Evolutionary conservation across 176 grass and related monocot species (phyloP), one percentile per base, ranked within the genome.

Genomic region (Phragmites australis): DNA sequence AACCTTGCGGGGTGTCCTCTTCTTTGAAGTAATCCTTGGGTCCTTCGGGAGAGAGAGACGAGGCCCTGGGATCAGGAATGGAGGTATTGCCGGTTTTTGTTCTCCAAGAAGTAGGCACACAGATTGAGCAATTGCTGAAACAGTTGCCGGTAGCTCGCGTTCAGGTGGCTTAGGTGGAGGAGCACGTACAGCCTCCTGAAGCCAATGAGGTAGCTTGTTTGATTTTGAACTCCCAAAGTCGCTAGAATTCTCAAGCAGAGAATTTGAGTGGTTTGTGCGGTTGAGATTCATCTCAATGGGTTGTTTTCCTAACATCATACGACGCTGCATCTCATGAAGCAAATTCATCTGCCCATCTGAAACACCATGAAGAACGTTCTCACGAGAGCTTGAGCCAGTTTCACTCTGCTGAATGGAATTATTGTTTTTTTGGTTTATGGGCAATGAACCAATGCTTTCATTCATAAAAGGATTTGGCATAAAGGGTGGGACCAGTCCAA

Each of bases 121-220:
- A 69, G 92, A 99, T 8, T 91, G 82, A 78, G 93, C 90, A 77
- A 99, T 92, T 52, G 96, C 93, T 54, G 86, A 86, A 80, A 94
- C 76, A 80, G 82, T 81, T 31, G 90, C 86, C 2, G 96, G 90
- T 79, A 99, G 75, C 29, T 81, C 85, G 23, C 66, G 75, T 77
- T 83, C 87, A 86, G 63, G 79, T 41, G 81, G 82, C 69, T 87
- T 94, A 5, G 58, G 80, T 31, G 82, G 56, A 55, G 90, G 88
- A 64, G 83, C 79, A 42, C 86, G 90, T 64, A 99, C 92, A 72
- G 93, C 93, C 86, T 99, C 84, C 82, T 91, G 90, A 82, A 99
- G 93, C 96, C 96, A 99, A 91, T 99, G 96, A 0, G 93, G 96
- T 70, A 99, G 80, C 59, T 92, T 99, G 81, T 94, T 93, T 65